phyloP scores from a whole-genome alignment of 148 eudicot genomes.

The Vaccinium macrocarpon region DNA sequence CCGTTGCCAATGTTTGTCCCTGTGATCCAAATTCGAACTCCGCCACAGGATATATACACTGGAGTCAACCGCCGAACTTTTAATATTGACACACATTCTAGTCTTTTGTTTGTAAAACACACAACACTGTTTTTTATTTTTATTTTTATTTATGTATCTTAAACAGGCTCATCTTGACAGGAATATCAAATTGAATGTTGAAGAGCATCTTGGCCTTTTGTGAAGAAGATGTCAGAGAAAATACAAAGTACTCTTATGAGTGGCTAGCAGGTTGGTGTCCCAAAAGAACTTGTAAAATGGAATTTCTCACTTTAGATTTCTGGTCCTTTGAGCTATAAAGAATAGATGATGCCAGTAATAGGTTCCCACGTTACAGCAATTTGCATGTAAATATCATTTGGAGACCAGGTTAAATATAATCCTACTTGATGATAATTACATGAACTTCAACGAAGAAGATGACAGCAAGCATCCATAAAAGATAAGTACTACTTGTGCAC shows the following conservation, averaged over 20 bases:
- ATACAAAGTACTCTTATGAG: background rate
- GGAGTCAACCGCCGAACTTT: background rate
- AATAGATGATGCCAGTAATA: background rate
- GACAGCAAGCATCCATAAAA: background rate
- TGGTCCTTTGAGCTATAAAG: background rate
- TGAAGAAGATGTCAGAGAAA: background rate
- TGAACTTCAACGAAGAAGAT: background rate
- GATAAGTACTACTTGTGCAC: too few species aligned
- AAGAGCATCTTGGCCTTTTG: background rate
- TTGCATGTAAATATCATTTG: background rate
- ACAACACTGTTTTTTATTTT: too few species aligned
- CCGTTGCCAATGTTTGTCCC: too few species aligned
- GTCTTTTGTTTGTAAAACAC: background rate
- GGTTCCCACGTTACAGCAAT: background rate
- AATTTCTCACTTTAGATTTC: background rate
- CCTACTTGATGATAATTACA: background rate
- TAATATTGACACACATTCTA: background rate
- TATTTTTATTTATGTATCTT: background rate
- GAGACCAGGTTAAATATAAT: background rate
- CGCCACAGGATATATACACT: background rate
- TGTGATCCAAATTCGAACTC: too few species aligned
- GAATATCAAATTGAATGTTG: background rate
- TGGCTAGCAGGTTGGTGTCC: background rate
- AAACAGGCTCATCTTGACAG: background rate
- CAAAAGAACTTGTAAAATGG: background rate